A percentile compares a stretch with the other conserved stretches of the same genome.
phyloP scores from a whole-genome alignment of 306 rosid species.

The Sesbania bispinosa region DNA sequence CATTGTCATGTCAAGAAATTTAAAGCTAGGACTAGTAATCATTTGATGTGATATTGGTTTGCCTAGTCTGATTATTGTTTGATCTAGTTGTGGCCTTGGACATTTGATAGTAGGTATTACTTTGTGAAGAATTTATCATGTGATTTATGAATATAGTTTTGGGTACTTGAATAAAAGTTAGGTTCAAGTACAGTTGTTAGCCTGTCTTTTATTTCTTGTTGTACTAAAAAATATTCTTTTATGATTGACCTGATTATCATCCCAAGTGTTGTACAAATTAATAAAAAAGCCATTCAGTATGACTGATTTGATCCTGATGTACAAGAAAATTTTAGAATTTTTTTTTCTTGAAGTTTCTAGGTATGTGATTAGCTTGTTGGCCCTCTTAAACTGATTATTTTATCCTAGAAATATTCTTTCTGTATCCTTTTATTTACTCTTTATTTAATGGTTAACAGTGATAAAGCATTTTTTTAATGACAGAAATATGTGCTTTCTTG shows the following conservation, averaged over 20 bases:
- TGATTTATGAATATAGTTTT: no score
- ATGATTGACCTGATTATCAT: not conserved
- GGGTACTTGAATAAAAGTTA: no score
- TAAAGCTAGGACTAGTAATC: no score
- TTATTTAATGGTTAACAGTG: not conserved
- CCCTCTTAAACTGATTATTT: not conserved
- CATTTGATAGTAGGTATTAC: no score
- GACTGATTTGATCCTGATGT: not conserved
- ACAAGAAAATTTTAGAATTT: not conserved
- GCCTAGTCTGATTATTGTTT: not conserved
- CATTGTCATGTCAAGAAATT: no score
- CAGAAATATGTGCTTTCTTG: not conserved
- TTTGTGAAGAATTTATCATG: no score
- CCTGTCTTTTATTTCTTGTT: no score
- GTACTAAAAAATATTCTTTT: no score
- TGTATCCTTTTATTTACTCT: not conserved
- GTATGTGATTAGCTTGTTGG: not conserved
- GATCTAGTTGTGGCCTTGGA: no score
- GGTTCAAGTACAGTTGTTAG: no score
- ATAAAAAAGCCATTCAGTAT: not conserved
- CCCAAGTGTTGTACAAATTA: not conserved
- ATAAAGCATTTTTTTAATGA: not conserved
- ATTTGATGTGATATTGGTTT: no score
- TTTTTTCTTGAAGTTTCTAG: not conserved
- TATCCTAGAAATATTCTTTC: not conserved